Evolutionary conservation across 192 early-diverging fungal genomes (phyloP).

Genomic region (Pilaira anomala): DNA sequence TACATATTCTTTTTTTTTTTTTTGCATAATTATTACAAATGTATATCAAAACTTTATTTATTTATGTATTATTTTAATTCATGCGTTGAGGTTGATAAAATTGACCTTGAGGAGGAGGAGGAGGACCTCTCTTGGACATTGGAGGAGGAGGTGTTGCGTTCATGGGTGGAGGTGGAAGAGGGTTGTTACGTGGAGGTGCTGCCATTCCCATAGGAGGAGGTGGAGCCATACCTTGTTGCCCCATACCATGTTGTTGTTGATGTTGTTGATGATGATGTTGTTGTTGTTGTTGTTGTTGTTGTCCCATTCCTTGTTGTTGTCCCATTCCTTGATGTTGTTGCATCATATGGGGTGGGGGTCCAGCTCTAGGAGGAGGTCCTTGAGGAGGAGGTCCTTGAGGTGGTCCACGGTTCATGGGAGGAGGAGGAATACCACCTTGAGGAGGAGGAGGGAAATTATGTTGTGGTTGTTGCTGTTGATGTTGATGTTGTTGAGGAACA

Average conservation of each 20-base stretch:
- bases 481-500: constrained; percentile 18
- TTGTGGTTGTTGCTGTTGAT: constrained; percentile 11
- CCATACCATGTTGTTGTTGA: not conserved
- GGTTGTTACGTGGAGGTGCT: constrained; percentile 17
- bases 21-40: constrained; percentile 5
- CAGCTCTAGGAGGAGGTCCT: constrained; percentile 2
- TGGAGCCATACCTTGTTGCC: not conserved
- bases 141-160: constrained; percentile 18
- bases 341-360: not conserved
- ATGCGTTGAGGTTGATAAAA: not conserved
- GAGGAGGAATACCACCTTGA: not conserved
- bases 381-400: constrained; percentile 7
- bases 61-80: constrained; percentile 2
- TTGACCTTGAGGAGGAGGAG: not conserved
- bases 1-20: not conserved
- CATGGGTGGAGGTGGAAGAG: constrained; percentile 27
- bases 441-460: constrained; percentile 4
- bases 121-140: constrained; percentile 9
- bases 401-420: constrained; percentile 5
- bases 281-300: not conserved
- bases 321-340: not conserved
- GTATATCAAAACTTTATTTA: no score
- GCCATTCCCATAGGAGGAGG: constrained; percentile 5
- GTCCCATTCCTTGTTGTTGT: not conserved
- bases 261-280: not conserved